Evolutionary conservation across 768 basidiomycete genomes (phyloP).

Genomic region (Piloderma croceum): DNA sequence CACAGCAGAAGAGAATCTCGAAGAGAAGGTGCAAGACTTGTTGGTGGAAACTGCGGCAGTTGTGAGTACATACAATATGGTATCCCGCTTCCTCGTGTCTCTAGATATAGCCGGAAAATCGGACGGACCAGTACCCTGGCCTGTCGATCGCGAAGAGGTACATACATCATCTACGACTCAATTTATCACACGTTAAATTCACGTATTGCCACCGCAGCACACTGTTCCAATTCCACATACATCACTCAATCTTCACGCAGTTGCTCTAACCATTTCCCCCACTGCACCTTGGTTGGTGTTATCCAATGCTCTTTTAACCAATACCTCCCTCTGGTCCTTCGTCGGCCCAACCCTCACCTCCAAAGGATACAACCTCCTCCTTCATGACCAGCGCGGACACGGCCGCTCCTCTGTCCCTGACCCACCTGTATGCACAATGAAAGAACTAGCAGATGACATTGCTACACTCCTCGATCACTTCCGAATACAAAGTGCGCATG

Average conservation of each 20-base stretch:
- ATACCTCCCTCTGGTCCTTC: slow-evolving; percentile 43
- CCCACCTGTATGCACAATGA: too few species aligned
- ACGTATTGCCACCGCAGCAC: too few species aligned
- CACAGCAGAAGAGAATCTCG: slow-evolving; percentile 16
- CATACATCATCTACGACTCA: too few species aligned
- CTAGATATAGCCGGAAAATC: slow-evolving; percentile 54
- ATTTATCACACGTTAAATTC: too few species aligned
- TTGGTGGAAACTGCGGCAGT: slow-evolving; percentile 52
- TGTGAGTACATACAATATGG: slow-evolving; percentile 51
- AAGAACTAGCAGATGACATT: slow-evolving; percentile 40
- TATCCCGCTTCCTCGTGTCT: slow-evolving; percentile 54
- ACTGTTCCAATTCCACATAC: slow-evolving; percentile 33
- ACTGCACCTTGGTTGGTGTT: slow-evolving; percentile 48
- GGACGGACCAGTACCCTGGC: slow-evolving; percentile 44
- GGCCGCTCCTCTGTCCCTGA: too few species aligned
- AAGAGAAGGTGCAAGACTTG: slow-evolving; percentile 27
- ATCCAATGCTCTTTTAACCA: slow-evolving; percentile 45
- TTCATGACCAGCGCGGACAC: slow-evolving; percentile 46
- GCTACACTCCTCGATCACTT: slow-evolving; percentile 31
- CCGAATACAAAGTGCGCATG: slow-evolving; percentile 31
- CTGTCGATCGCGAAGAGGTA: slow-evolving; percentile 41
- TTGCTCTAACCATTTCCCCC: slow-evolving; percentile 31
- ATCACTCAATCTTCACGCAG: slow-evolving; percentile 35
- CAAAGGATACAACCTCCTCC: slow-evolving; percentile 33
- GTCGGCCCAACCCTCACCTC: slow-evolving; percentile 36